Conservation (phyloP, 371 early-diverging fungal genomes). For the Gilbertella persicaria region DNA sequence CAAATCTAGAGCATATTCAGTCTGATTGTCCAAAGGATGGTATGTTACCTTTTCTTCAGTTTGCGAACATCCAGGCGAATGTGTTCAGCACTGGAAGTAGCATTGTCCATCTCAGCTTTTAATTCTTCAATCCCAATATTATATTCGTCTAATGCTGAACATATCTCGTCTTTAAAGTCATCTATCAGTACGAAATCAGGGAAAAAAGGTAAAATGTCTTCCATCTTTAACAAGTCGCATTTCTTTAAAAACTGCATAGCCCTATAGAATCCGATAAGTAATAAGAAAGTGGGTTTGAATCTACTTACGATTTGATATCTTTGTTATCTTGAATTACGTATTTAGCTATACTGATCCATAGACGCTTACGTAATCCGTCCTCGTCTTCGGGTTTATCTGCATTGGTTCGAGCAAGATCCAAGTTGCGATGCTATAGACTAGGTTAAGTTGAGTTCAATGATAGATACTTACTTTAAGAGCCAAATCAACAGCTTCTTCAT, state of each 20-base stretch:
- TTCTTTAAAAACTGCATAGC: conserved; percentile 83
- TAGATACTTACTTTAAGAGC: conserved; percentile 64
- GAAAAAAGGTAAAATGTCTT: conserved; percentile 94
- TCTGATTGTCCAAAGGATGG: neutral
- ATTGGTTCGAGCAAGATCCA: conserved; percentile 86
- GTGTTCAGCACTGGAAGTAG: conserved; percentile 80
- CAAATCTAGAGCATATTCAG: conserved; percentile 8
- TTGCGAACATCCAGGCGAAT: conserved; percentile 79
- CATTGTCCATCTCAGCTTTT: conserved; percentile 89
- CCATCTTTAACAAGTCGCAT: conserved; percentile 85
- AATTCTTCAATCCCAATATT: conserved; percentile 80
- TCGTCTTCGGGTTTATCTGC: conserved; percentile 86
- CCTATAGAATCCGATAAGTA: conserved; percentile 29
- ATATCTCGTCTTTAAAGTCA: conserved; percentile 92
- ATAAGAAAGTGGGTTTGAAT: neutral
- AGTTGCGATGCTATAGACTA: conserved; percentile 65
- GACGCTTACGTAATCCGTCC: conserved; percentile 74
- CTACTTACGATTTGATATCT: conserved; percentile 68
- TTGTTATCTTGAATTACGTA: conserved; percentile 82
- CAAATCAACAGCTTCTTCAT: conserved; percentile 86
- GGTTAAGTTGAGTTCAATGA: conserved; percentile 41
- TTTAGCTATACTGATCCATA: conserved; percentile 92
- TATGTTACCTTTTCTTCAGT: conserved; percentile 61
- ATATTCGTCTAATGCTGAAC: conserved; percentile 83
- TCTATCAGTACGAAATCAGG: conserved; percentile 94